Conservation (phyloP, 306 rosid species). For the Gastrolobium bilobum region DNA sequence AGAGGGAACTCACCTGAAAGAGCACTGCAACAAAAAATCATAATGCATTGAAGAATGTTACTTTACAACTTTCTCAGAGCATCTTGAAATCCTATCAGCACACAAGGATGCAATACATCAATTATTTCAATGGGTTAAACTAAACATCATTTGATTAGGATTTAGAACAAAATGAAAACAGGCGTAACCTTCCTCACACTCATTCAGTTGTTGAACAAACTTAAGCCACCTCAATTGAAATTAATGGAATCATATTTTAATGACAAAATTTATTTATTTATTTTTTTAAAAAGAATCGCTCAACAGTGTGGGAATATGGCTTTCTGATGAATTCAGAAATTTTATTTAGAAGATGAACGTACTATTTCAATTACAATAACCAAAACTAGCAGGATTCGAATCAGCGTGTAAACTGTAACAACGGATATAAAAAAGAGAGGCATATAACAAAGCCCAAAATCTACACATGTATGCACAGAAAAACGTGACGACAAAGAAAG, state of each 20-base stretch:
- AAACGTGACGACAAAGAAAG: not conserved
- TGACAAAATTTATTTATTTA: not conserved
- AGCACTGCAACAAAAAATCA: conserved; percentile 38
- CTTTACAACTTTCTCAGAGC: conserved; percentile 34
- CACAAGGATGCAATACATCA: not conserved
- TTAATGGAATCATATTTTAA: conserved; percentile 8
- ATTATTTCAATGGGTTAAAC: not conserved
- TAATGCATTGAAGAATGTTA: conserved; percentile 28
- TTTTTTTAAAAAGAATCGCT: not conserved
- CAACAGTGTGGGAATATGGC: not conserved
- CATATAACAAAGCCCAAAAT: not conserved
- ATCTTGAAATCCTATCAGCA: conserved; percentile 23
- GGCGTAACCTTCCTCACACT: conserved; percentile 2
- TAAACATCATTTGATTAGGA: not conserved
- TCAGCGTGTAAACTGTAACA: conserved; percentile 11
- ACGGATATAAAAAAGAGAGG: not conserved
- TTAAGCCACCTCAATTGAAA: not conserved
- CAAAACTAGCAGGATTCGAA: conserved; percentile 20
- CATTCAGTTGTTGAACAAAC: conserved; percentile 36
- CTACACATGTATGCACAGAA: not conserved
- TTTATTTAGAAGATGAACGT: not conserved
- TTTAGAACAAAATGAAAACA: conserved; percentile 20
- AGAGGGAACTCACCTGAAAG: conserved; percentile 24
- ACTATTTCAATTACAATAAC: not conserved
- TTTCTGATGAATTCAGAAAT: conserved; percentile 20